These are phyloP conservation scores for Epichloe gansuensis DNA, from an alignment of 2,329 filamentous ascomycete species.

Conservation along the genomic window DNA sequence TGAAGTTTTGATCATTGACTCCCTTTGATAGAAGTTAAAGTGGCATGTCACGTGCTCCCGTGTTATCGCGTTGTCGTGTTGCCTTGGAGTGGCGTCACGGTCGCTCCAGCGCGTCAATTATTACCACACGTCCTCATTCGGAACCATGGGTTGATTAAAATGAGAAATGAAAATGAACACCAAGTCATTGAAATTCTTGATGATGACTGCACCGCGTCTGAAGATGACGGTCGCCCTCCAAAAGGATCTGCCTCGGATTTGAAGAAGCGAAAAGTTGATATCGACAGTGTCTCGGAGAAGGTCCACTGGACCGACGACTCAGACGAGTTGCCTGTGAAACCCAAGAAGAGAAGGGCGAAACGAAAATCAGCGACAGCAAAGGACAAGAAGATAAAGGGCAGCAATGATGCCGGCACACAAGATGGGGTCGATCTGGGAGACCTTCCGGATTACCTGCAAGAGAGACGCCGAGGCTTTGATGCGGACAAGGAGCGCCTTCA, in stretches of 20 bases:
- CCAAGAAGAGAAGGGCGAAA: slow-evolving; percentile 27
- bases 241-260: slow-evolving; percentile 4
- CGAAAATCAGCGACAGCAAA: slow-evolving; percentile 18
- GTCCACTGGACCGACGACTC: slow-evolving; percentile 47
- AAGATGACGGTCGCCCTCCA: slow-evolving; percentile 7
- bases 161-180: slow-evolving; percentile 2
- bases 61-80: neutral
- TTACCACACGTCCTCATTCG: too few species aligned
- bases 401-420: slow-evolving; percentile 24
- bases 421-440: slow-evolving; percentile 37
- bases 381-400: slow-evolving; percentile 11
- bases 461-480: slow-evolving; percentile 59
- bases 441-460: slow-evolving; percentile 60
- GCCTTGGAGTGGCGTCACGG: too few species aligned
- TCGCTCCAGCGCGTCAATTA: neutral
- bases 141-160: slow-evolving; percentile 3
- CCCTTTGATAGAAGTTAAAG: too few species aligned
- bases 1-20: too few species aligned
- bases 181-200: slow-evolving; percentile 16
- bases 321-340: slow-evolving; percentile 42
- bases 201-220: slow-evolving; percentile 12
- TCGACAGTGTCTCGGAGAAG: slow-evolving; percentile 27
- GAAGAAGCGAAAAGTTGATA: slow-evolving; percentile 25
- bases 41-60: neutral
- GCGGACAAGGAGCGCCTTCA: slow-evolving; percentile 43